Evolutionary conservation across 1,139 yeast species (phyloP).

Genomic region (Pichia sp.): DNA sequence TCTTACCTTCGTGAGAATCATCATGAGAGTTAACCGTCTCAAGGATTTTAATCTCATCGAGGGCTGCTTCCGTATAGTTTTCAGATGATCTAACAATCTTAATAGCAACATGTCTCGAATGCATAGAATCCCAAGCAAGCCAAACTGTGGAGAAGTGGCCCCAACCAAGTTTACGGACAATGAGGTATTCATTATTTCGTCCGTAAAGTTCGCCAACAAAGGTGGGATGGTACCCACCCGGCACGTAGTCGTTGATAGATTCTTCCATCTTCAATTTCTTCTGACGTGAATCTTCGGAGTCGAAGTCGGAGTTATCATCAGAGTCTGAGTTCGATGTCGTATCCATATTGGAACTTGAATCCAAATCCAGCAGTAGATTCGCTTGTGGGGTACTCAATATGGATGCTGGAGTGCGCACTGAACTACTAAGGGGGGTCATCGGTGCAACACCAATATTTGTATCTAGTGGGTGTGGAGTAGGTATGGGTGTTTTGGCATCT

Average conservation of each 20-base stretch:
- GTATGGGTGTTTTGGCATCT: too few relatives aligned
- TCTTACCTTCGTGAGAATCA: conserved; percentile 49
- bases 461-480: too few relatives aligned
- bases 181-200: conserved; percentile 44
- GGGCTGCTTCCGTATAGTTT: conserved; percentile 69
- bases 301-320: conserved; percentile 6
- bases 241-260: conserved; percentile 55
- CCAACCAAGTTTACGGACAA: conserved; percentile 72
- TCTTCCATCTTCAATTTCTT: conserved; percentile 40
- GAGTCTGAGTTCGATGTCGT: conserved; percentile 1
- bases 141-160: conserved; percentile 80
- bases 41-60: conserved; percentile 63
- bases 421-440: too few relatives aligned
- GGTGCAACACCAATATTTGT: too few relatives aligned
- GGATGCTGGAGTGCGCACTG: too few relatives aligned
- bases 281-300: conserved; percentile 16
- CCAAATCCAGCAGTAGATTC: conserved; percentile 6
- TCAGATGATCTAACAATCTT: conserved; percentile 69
- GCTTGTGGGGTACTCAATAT: not conserved
- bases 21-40: conserved; percentile 35
- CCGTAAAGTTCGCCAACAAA: conserved; percentile 64
- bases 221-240: conserved; percentile 79
- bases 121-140: conserved; percentile 51
- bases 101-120: conserved; percentile 60
- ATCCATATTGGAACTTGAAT: conserved; percentile 5